These are phyloP conservation scores for Cutaneotrichosporon daszewskae DNA, from an alignment of 1,284 basidiomycete genomes.

Conservation along the genomic window DNA sequence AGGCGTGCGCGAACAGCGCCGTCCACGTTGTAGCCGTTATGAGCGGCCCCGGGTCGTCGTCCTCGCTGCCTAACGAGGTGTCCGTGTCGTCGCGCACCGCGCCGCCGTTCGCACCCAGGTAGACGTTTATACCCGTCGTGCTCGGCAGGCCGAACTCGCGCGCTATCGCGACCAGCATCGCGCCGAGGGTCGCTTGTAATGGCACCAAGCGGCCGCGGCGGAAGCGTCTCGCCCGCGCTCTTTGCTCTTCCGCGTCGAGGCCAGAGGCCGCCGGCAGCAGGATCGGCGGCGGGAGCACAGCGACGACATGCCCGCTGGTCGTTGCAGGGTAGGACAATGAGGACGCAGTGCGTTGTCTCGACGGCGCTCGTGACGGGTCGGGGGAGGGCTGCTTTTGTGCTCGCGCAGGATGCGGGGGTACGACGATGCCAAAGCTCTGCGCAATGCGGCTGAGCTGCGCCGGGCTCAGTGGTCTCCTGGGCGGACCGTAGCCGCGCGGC, in stretches of 20 bases:
- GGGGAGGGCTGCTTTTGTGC: too few species aligned
- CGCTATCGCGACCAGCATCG: conserved; percentile 43
- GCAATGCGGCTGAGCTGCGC: conserved; percentile 41
- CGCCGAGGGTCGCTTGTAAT: conserved; percentile 38
- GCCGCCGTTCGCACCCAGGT: conserved; percentile 21
- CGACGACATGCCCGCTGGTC: conserved; percentile 31
- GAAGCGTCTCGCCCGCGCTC: conserved; percentile 28
- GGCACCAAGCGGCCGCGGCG: conserved; percentile 39
- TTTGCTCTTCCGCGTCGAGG: conserved; percentile 8
- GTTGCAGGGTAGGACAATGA: too few species aligned
- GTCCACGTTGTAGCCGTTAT: conserved; percentile 36
- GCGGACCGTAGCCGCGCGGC: conserved; percentile 27
- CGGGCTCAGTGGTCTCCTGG: conserved; percentile 32
- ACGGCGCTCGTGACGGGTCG: too few species aligned
- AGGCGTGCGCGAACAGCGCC: conserved; percentile 24
- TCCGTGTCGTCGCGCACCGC: neutral
- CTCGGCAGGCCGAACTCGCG: conserved; percentile 44
- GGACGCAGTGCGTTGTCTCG: too few species aligned
- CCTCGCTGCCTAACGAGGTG: neutral
- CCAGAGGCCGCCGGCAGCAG: conserved; percentile 20
- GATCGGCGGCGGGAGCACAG: conserved; percentile 36
- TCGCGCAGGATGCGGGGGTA: too few species aligned
- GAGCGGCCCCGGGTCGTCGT: conserved; percentile 25
- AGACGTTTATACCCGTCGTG: conserved; percentile 37
- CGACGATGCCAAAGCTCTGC: conserved; percentile 42